These are phyloP conservation scores for Mycena citricolor DNA, from an alignment of 1,284 basidiomycete genomes.

Conservation along the genomic window DNA sequence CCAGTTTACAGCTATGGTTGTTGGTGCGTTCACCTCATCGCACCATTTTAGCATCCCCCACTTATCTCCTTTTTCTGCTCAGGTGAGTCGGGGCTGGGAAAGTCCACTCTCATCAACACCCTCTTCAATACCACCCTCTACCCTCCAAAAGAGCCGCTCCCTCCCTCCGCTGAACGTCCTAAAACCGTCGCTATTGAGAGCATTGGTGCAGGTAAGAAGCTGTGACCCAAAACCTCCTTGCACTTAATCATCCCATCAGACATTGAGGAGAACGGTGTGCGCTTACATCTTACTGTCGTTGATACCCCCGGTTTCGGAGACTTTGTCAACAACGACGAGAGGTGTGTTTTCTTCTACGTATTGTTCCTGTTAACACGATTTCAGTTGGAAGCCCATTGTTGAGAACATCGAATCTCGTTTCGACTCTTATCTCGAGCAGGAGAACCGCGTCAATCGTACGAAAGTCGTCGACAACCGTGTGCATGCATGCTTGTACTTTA, in stretches of 20 bases:
- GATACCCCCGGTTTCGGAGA: slow-evolving; percentile 97
- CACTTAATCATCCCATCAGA: slow-evolving; percentile 52
- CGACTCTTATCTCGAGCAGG: slow-evolving; percentile 95
- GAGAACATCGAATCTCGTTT: slow-evolving; percentile 97
- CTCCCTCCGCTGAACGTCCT: slow-evolving; percentile 82
- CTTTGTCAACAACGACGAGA: slow-evolving; percentile 97
- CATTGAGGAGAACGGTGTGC: slow-evolving; percentile 96
- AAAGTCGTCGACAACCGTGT: slow-evolving; percentile 89
- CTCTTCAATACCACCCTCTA: slow-evolving; percentile 95
- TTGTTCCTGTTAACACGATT: slow-evolving; percentile 22
- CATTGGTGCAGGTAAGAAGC: slow-evolving; percentile 84
- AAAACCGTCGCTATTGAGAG: slow-evolving; percentile 96
- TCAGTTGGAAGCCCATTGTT: slow-evolving; percentile 94
- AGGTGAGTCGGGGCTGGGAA: slow-evolving; percentile 97
- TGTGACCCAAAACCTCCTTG: slow-evolving; percentile 25
- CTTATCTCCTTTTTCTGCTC: slow-evolving; percentile 28
- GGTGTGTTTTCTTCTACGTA: slow-evolving; percentile 47
- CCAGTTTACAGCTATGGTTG: slow-evolving; percentile 95
- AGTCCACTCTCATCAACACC: slow-evolving; percentile 97
- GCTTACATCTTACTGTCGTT: slow-evolving; percentile 94
- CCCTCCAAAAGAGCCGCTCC: slow-evolving; percentile 79
- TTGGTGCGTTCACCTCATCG: slow-evolving; percentile 64
- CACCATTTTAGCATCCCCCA: slow-evolving; percentile 23
- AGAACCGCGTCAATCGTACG: slow-evolving; percentile 92
- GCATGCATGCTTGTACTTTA: slow-evolving; percentile 95